Evolutionary conservation across 2,329 filamentous ascomycete species (phyloP), one percentile per base, ranked within the genome.

Genomic region (Fusarium globosum): DNA sequence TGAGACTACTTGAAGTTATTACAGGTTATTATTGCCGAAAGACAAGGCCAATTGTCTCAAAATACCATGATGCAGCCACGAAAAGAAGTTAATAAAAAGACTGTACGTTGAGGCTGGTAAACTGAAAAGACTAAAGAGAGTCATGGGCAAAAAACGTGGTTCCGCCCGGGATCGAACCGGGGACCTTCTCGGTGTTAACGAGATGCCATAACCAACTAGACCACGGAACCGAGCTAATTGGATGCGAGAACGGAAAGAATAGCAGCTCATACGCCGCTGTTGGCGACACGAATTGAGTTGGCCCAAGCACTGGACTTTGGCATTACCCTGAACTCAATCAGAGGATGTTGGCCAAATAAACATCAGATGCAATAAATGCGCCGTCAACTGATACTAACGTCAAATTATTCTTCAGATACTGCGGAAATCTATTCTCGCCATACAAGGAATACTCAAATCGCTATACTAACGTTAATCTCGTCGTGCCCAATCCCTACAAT

Each of bases 151-250:
- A 78, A 76, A 72, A 39, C 28, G 39, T 77, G 77, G 72, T 79
- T 79, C 71, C 73, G 75, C 77, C 77, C 77, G 77, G 77, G 77
- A 74, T 79, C 63, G 76, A 79, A 79, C 77, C 75, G 77, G 77
- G 77, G 77, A 79, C 77, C 77, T 79, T 79, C 77, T 79, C 77
- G 77, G 76, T 78, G 76, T 79, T 78, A 78, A 72, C 77, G 74
- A 79, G 77, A 77, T 78, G 77, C 75, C 77, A 79, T 79, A 74
- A 78, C 77, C 77, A 79, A 75, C 77, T 79, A 79, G 76, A 79
- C 77, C 77, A 79, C 77, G 70, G 66, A 78, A 79, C 76, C 76
- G 46, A 42, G 21, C 12, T 42, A 10, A 51, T 55, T 60, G 28
- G 33, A 48, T 43, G 9, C 0, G 4, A 38, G 15, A 1, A 4